Conservation (phyloP, 371 early-diverging fungal genomes). For the Vairimorpha necatrix region DNA sequence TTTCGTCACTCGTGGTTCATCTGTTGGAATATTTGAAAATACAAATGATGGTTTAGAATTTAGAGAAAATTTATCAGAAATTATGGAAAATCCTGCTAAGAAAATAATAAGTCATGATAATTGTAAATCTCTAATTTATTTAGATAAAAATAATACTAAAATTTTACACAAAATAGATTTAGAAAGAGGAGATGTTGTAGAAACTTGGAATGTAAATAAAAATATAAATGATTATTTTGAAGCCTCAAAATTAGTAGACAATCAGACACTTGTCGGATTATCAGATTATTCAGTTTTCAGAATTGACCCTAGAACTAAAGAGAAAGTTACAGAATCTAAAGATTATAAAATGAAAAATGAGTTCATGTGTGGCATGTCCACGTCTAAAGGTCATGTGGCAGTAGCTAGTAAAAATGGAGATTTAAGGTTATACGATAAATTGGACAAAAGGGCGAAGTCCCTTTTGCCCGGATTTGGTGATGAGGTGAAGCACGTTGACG, state of each 20-base stretch:
- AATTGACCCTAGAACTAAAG: slow-evolving; percentile 74
- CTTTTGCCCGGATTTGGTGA: slow-evolving; percentile 78
- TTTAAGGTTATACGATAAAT: slow-evolving; percentile 73
- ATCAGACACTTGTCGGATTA: slow-evolving; percentile 73
- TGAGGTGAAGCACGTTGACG: slow-evolving; percentile 76
- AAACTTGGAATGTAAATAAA: slow-evolving; percentile 73
- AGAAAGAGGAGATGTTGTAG: slow-evolving; percentile 78
- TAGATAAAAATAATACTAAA: slow-evolving; percentile 65
- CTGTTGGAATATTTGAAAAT: slow-evolving; percentile 63
- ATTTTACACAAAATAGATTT: slow-evolving; percentile 78
- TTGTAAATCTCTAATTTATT: slow-evolving; percentile 47
- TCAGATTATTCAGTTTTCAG: slow-evolving; percentile 74
- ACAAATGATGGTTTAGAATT: slow-evolving; percentile 58
- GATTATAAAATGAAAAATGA: slow-evolving; percentile 67
- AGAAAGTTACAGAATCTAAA: slow-evolving; percentile 56
- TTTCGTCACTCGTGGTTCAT: slow-evolving; percentile 63
- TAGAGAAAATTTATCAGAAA: slow-evolving; percentile 54
- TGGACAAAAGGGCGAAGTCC: slow-evolving; percentile 78
- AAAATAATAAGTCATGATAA: slow-evolving; percentile 61
- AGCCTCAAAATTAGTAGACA: slow-evolving; percentile 70
- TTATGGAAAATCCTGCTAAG: slow-evolving; percentile 42
- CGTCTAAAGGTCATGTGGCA: slow-evolving; percentile 73
- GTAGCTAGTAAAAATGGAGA: slow-evolving; percentile 80
- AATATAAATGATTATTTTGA: slow-evolving; percentile 72
- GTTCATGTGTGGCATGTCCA: slow-evolving; percentile 70